Conservation (phyloP, 2,329 filamentous ascomycete genomes). For the Diaporthe vexans region DNA sequence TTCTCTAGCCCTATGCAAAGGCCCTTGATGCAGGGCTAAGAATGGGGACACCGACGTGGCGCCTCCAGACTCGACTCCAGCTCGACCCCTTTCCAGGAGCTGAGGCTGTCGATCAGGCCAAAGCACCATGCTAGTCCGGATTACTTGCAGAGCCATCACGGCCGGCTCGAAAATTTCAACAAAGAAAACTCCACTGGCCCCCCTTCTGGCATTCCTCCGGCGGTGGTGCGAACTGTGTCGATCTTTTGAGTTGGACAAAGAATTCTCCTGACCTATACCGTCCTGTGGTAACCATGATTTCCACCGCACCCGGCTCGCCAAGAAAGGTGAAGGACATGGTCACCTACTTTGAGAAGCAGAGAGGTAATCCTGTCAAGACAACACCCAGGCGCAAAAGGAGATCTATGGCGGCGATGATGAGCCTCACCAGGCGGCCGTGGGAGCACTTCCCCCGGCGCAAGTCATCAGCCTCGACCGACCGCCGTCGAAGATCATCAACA, state of each 20-base stretch:
- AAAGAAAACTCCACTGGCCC: not conserved
- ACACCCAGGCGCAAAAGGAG: not conserved
- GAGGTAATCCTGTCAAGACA: not conserved
- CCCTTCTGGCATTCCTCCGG: not conserved
- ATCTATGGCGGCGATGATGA: not conserved
- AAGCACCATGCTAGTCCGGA: constrained; percentile 1
- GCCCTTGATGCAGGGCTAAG: not conserved
- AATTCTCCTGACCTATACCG: not conserved
- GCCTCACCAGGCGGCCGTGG: constrained; percentile 7
- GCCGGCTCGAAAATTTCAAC: not conserved
- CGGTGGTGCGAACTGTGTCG: not conserved
- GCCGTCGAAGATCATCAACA: not conserved
- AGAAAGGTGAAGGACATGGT: constrained; percentile 24
- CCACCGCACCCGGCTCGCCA: not conserved
- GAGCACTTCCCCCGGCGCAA: constrained; percentile 19
- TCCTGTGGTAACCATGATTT: not conserved
- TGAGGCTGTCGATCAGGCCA: not conserved
- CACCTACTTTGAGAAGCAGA: not conserved
- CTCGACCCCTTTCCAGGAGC: constrained; percentile 15
- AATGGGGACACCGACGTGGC: not conserved
- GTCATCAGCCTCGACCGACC: not conserved
- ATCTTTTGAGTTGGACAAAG: not conserved
- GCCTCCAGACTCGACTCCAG: not conserved
- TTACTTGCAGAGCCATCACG: not conserved
- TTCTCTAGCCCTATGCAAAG: constrained; percentile 3